These are phyloP conservation scores for Hygrophorus pudorinus DNA, from an alignment of 768 basidiomycete genomes.

Conservation along the genomic window DNA sequence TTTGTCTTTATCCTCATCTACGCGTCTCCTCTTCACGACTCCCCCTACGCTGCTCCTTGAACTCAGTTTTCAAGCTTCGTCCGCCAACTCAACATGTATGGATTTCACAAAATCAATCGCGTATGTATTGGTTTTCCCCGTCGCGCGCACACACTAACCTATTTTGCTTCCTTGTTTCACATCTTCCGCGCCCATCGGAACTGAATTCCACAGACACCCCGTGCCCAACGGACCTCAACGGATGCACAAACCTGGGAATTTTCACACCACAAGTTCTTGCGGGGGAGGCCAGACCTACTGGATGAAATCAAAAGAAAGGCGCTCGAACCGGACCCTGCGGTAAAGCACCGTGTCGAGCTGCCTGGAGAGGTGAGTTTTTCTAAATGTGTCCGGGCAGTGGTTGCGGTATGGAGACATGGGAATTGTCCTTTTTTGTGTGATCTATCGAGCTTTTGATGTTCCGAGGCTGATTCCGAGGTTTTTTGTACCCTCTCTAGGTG, in stretches of 20 bases:
- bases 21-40: background rate
- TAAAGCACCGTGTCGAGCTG: constrained; percentile 66
- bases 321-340: constrained; percentile 64
- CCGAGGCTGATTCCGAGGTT: background rate
- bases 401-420: no score
- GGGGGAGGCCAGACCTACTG: constrained; percentile 68
- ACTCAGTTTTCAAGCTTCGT: constrained; percentile 86
- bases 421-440: no score
- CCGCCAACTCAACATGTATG: constrained; percentile 94
- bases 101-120: constrained; percentile 90
- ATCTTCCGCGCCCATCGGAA: background rate
- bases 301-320: constrained; percentile 86
- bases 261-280: constrained; percentile 78
- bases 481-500: constrained; percentile 24
- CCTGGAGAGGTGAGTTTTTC: constrained; percentile 58
- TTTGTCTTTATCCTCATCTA: no score
- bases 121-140: constrained; percentile 27
- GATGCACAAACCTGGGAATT: constrained; percentile 87
- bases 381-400: constrained; percentile 14
- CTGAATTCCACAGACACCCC: constrained; percentile 61
- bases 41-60: constrained; percentile 3
- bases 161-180: constrained; percentile 4
- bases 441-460: no score
- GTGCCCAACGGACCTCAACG: constrained; percentile 71
- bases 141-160: background rate